phyloP scores from a whole-genome alignment of 1,284 basidiomycete species.

The Pascua sp. region DNA sequence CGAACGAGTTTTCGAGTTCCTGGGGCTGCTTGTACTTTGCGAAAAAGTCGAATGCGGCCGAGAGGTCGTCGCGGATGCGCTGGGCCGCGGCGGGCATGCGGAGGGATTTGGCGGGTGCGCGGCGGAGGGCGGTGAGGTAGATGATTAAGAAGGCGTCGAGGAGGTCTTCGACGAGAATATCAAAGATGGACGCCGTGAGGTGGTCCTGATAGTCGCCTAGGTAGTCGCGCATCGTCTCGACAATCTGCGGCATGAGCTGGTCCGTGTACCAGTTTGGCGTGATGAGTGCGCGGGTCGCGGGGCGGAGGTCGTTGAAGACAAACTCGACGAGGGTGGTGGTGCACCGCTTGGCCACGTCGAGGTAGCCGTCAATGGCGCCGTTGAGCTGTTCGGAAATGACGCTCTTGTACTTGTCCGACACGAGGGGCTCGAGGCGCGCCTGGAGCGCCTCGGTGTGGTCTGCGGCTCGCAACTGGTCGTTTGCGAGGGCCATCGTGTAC shows the following conservation, averaged over 20 bases:
- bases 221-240: slow-evolving; percentile 96
- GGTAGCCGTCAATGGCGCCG: slow-evolving; percentile 94
- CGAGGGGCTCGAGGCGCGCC: slow-evolving; percentile 80
- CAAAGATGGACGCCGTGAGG: slow-evolving; percentile 86
- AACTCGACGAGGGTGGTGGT: slow-evolving; percentile 90
- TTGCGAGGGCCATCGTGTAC: slow-evolving; percentile 96
- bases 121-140: slow-evolving; percentile 84
- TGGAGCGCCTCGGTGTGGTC: slow-evolving; percentile 87
- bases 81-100: slow-evolving; percentile 80
- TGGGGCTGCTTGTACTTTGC: slow-evolving; percentile 69
- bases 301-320: slow-evolving; percentile 91
- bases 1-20: slow-evolving; percentile 78
- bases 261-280: slow-evolving; percentile 71
- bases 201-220: slow-evolving; percentile 86
- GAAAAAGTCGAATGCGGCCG: slow-evolving; percentile 76
- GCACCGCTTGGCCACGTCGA: slow-evolving; percentile 96
- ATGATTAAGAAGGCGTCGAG: slow-evolving; percentile 85
- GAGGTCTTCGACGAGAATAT: slow-evolving; percentile 88
- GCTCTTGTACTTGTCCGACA: slow-evolving; percentile 85
- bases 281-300: slow-evolving; percentile 83
- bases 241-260: slow-evolving; percentile 63
- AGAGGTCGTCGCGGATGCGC: slow-evolving; percentile 76
- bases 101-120: slow-evolving; percentile 67
- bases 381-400: slow-evolving; percentile 83
- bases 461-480: slow-evolving; percentile 95